phyloP scores from a whole-genome alignment of 2,329 filamentous ascomycete species.

The Knoxdaviesia capensis region DNA sequence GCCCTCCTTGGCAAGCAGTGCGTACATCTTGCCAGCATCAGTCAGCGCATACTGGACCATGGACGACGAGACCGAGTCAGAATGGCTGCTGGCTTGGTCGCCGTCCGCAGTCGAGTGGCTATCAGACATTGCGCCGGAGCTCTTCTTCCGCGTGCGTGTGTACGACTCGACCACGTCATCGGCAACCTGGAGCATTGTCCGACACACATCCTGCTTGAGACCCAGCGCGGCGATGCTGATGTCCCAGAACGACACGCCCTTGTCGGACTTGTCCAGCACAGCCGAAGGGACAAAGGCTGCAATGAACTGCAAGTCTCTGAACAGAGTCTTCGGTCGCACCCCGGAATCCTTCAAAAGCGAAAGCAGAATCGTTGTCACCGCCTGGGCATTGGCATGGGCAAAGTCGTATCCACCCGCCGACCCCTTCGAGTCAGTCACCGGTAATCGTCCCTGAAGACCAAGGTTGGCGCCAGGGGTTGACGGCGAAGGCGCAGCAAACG shows the following conservation, averaged over 20 bases:
- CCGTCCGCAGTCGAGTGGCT: slow-evolving; percentile 14
- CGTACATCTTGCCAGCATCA: slow-evolving; percentile 76
- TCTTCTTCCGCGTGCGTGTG: slow-evolving; percentile 29
- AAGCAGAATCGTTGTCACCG: slow-evolving; percentile 45
- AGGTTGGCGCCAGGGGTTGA: slow-evolving; percentile 6
- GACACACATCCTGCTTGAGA: slow-evolving; percentile 72
- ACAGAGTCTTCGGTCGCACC: slow-evolving; percentile 60
- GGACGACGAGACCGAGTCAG: slow-evolving; percentile 14
- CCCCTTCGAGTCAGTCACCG: too few species aligned
- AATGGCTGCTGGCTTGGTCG: slow-evolving; percentile 15
- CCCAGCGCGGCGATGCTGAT: slow-evolving; percentile 73
- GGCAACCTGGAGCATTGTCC: slow-evolving; percentile 49
- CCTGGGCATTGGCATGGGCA: slow-evolving; percentile 30
- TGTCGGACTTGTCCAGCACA: slow-evolving; percentile 39
- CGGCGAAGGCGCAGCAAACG: neutral
- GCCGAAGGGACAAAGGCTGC: slow-evolving; percentile 42
- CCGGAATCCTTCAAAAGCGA: slow-evolving; percentile 45
- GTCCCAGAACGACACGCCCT: slow-evolving; percentile 72
- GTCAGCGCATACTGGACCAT: slow-evolving; percentile 48
- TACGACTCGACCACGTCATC: slow-evolving; percentile 37
- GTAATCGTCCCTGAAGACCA: too few species aligned
- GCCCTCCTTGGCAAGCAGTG: slow-evolving; percentile 85
- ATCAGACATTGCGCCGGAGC: neutral
- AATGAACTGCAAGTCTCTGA: slow-evolving; percentile 62
- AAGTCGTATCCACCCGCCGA: too few species aligned